A percentile compares a stretch with the other conserved stretches of the same genome.
These are phyloP conservation scores for Colletotrichum melonis DNA, from an alignment of 2,329 filamentous ascomycete species.

Conservation along the genomic window DNA sequence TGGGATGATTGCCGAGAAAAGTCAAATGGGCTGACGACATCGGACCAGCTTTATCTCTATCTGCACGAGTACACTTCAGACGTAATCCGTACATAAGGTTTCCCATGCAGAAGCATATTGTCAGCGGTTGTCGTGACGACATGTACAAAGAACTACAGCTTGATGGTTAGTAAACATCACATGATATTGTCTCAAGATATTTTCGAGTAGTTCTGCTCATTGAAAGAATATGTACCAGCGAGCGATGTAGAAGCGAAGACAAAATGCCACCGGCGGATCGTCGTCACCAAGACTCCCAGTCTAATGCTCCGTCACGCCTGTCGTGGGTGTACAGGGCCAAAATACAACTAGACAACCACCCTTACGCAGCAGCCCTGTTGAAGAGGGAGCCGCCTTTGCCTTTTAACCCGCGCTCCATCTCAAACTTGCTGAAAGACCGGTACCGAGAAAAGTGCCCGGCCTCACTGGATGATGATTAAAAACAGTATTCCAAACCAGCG, in stretches of 20 bases:
- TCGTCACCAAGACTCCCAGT: constrained; percentile 28
- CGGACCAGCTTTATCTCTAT: neutral
- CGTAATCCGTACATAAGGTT: neutral
- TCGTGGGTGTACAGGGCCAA: neutral
- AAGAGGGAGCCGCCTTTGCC: constrained; percentile 5
- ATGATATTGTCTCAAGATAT: neutral
- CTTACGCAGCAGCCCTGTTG: constrained; percentile 4
- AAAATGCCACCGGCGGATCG: constrained; percentile 8
- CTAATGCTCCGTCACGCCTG: constrained; percentile 31
- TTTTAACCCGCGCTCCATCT: neutral
- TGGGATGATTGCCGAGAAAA: neutral
- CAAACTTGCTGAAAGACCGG: constrained; percentile 7
- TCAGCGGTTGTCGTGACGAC: neutral
- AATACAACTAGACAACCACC: constrained; percentile 17
- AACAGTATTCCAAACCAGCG: constrained; percentile 21
- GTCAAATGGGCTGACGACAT: neutral
- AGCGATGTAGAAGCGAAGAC: constrained; percentile 30
- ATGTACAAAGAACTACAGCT: neutral
- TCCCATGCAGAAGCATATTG: neutral
- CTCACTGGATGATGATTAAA: constrained; percentile 19
- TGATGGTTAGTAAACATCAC: neutral
- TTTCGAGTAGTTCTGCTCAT: constrained; percentile 6
- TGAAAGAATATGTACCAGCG: constrained; percentile 33
- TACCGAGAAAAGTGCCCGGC: neutral
- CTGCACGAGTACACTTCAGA: neutral